Conservation (phyloP, 192 early-diverging fungal species). For the Neocallimastix lanati region DNA sequence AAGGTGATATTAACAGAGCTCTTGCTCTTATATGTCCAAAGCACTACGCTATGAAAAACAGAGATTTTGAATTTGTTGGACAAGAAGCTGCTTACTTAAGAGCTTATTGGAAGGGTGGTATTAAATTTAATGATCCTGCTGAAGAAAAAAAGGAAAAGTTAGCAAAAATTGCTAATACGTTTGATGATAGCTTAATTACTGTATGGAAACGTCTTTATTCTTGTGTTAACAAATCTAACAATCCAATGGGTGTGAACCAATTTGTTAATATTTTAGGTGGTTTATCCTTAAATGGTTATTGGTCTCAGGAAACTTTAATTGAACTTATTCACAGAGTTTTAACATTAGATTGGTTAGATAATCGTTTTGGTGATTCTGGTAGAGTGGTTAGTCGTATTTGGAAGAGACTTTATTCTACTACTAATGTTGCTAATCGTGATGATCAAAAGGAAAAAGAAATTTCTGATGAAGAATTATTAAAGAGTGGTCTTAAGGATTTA, state of each 20-base stretch:
- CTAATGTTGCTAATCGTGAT: background rate
- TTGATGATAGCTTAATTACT: background rate
- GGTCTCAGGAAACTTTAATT: background rate
- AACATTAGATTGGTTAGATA: background rate
- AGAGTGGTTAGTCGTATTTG: background rate
- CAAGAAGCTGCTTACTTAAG: background rate
- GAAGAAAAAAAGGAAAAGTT: background rate
- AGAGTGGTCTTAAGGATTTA: background rate
- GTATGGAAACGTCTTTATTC: background rate
- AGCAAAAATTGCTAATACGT: background rate
- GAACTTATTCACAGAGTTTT: background rate
- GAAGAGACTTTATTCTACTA: background rate
- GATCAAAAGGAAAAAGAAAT: background rate
- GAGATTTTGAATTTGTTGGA: background rate
- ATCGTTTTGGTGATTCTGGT: background rate
- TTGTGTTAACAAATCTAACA: background rate
- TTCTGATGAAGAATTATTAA: background rate
- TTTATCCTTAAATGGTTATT: background rate
- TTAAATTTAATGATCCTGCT: background rate
- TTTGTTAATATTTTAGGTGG: background rate
- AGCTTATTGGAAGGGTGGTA: background rate
- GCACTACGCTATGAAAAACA: background rate
- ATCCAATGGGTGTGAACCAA: background rate
- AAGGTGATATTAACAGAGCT: background rate
- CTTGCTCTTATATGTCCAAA: background rate